A percentile compares a stretch with the other conserved stretches of the same genome.
Conservation (phyloP, 2,329 filamentous ascomycete species). For the Neofusicoccum kwambonambiense region DNA sequence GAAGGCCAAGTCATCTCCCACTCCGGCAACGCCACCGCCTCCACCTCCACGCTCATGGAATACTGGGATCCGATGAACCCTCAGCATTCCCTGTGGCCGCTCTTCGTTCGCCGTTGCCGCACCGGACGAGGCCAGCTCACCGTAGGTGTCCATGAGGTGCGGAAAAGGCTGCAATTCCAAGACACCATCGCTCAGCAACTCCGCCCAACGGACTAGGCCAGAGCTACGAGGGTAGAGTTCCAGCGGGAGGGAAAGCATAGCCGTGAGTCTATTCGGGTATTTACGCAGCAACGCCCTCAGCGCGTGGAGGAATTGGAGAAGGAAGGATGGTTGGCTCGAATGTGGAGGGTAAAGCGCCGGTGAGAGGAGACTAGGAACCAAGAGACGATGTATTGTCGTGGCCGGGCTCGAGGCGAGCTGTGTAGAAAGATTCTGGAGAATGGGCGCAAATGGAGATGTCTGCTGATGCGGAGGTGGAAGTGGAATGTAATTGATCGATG, state of each 20-base stretch:
- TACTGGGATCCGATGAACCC: slow-evolving; percentile 77
- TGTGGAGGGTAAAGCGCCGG: slow-evolving; percentile 77
- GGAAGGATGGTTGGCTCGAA: slow-evolving; percentile 66
- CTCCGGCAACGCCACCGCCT: slow-evolving; percentile 58
- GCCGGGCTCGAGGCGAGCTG: slow-evolving; percentile 50
- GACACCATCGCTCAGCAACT: slow-evolving; percentile 80
- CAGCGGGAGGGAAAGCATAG: slow-evolving; percentile 73
- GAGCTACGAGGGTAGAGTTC: slow-evolving; percentile 74
- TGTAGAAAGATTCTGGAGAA: slow-evolving; percentile 63
- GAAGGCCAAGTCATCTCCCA: slow-evolving; percentile 86
- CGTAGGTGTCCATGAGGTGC: slow-evolving; percentile 52
- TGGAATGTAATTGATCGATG: slow-evolving; percentile 47
- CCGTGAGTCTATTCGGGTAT: slow-evolving; percentile 64
- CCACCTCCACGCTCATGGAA: slow-evolving; percentile 88
- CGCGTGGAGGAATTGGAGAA: slow-evolving; percentile 78
- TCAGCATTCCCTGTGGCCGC: slow-evolving; percentile 80
- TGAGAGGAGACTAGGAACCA: slow-evolving; percentile 82
- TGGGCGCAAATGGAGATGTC: slow-evolving; percentile 55
- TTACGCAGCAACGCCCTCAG: slow-evolving; percentile 73
- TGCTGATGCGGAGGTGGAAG: slow-evolving; percentile 64
- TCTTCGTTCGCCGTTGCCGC: slow-evolving; percentile 64
- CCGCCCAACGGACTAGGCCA: slow-evolving; percentile 81
- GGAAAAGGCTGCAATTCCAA: slow-evolving; percentile 78
- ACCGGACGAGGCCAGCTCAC: slow-evolving; percentile 40
- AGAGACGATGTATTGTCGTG: slow-evolving; percentile 70